Percentiles rank a stretch among this genome's conserved stretches.
Conservation (phyloP, 306 rosid species). For the Senna siamea region DNA sequence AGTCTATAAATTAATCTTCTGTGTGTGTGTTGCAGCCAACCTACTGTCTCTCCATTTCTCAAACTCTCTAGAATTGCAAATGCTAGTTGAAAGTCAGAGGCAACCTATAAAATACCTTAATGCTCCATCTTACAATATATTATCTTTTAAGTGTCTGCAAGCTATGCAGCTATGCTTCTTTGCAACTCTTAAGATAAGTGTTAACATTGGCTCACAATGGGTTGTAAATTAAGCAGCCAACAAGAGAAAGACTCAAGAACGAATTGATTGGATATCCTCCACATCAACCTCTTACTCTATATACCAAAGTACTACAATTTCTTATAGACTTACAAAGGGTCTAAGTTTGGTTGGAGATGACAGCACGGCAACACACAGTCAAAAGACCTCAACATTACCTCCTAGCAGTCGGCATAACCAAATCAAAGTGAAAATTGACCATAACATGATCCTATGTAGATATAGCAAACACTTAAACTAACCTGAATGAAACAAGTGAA, state of each 20-base stretch:
- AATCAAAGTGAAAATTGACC: constrained; percentile 12
- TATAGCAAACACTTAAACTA: background rate
- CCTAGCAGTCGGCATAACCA: background rate
- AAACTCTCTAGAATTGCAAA: background rate
- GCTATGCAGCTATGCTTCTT: background rate
- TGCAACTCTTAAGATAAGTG: background rate
- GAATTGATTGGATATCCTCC: background rate
- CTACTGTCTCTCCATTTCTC: background rate
- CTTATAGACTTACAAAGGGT: constrained; percentile 1
- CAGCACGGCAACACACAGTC: background rate
- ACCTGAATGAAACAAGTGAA: background rate
- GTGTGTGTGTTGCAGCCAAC: background rate
- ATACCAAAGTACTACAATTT: constrained; percentile 5
- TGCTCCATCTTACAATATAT: background rate
- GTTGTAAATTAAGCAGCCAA: background rate
- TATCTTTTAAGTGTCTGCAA: background rate
- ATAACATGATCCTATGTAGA: constrained; percentile 20
- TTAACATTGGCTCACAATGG: background rate
- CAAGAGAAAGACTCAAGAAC: background rate
- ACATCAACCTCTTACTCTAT: background rate
- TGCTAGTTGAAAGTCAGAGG: background rate
- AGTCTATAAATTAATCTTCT: background rate
- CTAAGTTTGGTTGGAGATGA: background rate
- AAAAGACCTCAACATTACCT: constrained; percentile 18
- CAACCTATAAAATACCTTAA: background rate